These are phyloP conservation scores for Pestalotiopsis sp. DNA, from an alignment of 2,329 filamentous ascomycete genomes.

Conservation along the genomic window DNA sequence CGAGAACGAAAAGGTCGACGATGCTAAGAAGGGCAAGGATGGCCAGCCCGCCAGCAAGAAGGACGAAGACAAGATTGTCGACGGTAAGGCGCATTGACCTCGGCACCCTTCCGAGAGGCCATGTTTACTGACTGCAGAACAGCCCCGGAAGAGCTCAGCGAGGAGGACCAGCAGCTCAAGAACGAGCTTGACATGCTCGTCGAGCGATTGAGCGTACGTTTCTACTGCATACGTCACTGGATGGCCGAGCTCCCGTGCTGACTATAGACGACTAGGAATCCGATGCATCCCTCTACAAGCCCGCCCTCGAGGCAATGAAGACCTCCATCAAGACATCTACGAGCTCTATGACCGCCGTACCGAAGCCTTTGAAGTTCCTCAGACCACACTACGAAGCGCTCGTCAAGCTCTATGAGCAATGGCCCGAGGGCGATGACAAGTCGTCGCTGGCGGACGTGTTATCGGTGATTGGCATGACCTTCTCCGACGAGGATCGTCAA, in stretches of 20 bases:
- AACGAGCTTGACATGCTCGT: slow-evolving; percentile 97
- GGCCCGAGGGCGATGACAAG: slow-evolving; percentile 83
- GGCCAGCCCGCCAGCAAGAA: slow-evolving; percentile 74
- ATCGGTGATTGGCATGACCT: slow-evolving; percentile 98
- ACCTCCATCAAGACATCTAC: slow-evolving; percentile 98
- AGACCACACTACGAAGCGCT: slow-evolving; percentile 93
- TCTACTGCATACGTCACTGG: background rate
- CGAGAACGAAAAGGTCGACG: slow-evolving; percentile 8
- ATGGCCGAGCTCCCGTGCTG: slow-evolving; percentile 9
- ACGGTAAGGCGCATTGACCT: slow-evolving; percentile 35
- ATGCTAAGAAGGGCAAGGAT: slow-evolving; percentile 61
- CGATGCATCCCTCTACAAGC: slow-evolving; percentile 84
- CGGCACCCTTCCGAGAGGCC: slow-evolving; percentile 13
- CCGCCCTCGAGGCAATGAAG: slow-evolving; percentile 94
- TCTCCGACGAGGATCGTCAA: slow-evolving; percentile 91
- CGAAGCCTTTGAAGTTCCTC: slow-evolving; percentile 97
- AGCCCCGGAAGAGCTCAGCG: slow-evolving; percentile 82
- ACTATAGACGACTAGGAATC: slow-evolving; percentile 63
- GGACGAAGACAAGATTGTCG: slow-evolving; percentile 62
- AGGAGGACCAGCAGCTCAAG: slow-evolving; percentile 98
- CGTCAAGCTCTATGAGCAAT: slow-evolving; percentile 84
- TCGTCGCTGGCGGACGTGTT: slow-evolving; percentile 90
- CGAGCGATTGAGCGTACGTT: slow-evolving; percentile 80
- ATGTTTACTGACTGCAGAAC: slow-evolving; percentile 34
- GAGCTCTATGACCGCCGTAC: slow-evolving; percentile 98